phyloP scores from a whole-genome alignment of 805 yeast species.

The Saturnispora besseyi region DNA sequence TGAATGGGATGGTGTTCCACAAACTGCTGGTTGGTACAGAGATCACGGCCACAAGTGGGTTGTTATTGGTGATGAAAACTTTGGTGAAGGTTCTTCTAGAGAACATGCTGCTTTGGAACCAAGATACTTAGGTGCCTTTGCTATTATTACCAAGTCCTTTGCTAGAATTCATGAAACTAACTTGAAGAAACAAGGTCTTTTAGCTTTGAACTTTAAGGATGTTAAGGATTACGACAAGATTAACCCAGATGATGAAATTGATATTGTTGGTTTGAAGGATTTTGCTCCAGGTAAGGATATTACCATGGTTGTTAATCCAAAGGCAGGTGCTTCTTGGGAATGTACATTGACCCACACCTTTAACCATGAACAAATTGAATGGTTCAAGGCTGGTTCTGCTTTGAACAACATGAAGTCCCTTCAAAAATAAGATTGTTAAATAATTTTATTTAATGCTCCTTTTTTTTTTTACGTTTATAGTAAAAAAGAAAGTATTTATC shows the following conservation, averaged over 20 bases:
- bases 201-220: constrained; percentile 90
- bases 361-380: constrained; percentile 93
- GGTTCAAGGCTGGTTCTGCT: constrained; percentile 99
- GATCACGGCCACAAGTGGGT: constrained; percentile 91
- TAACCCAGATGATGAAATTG: constrained; percentile 82
- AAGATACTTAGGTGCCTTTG: constrained; percentile 97
- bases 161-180: constrained; percentile 99
- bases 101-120: constrained; percentile 99
- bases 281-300: constrained; percentile 91
- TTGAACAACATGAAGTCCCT: constrained; percentile 68
- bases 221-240: constrained; percentile 90
- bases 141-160: constrained; percentile 94
- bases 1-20: constrained; percentile 91
- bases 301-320: constrained; percentile 64
- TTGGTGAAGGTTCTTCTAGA: constrained; percentile 99
- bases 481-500: neutral
- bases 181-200: constrained; percentile 98
- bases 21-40: constrained; percentile 91
- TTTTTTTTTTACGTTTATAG: neutral
- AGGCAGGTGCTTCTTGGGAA: constrained; percentile 78
- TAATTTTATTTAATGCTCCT: neutral
- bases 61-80: constrained; percentile 96
- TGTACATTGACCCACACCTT: constrained; percentile 92
- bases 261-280: constrained; percentile 72
- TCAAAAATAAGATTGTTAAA: constrained; percentile 10